phyloP scores from a whole-genome alignment of 78 protist genomes.

The Dictyostelium capitatum region DNA sequence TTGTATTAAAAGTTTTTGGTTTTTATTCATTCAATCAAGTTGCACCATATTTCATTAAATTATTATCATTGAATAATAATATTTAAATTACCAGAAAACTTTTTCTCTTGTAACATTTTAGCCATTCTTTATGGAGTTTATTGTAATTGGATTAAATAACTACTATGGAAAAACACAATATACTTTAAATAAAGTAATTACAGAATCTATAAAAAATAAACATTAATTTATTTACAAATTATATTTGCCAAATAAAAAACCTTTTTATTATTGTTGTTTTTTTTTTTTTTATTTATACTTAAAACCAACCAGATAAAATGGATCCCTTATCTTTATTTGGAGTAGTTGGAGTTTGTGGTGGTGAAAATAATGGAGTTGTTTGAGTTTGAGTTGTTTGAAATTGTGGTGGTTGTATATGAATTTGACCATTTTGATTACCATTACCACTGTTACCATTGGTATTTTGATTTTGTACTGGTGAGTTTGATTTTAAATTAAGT shows the following conservation, averaged over 20 bases:
- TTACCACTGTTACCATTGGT: background rate
- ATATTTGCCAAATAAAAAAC: no score
- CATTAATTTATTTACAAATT: no score
- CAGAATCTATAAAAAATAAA: no score
- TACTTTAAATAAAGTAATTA: no score
- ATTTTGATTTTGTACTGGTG: background rate
- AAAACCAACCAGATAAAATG: constrained; percentile 8
- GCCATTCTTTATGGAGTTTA: no score
- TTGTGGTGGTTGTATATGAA: constrained; percentile 25
- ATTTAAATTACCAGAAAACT: constrained; percentile 33
- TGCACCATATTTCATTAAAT: background rate
- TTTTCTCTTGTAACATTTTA: constrained; percentile 40
- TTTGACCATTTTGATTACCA: background rate
- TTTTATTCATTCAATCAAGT: background rate
- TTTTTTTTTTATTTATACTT: constrained; percentile 2
- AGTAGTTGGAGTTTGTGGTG: background rate
- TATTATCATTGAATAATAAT: constrained; percentile 5
- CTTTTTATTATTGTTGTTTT: no score
- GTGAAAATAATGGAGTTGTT: constrained; percentile 3
- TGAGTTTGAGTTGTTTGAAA: constrained; percentile 5
- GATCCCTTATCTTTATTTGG: constrained; percentile 7
- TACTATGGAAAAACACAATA: no score
- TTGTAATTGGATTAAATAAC: no score
- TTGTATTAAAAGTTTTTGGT: no score
- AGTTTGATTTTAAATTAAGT: constrained; percentile 10